A percentile compares a stretch with the other conserved stretches of the same genome.
phyloP scores from a whole-genome alignment of 306 rosid species.

The Quercus alba region DNA sequence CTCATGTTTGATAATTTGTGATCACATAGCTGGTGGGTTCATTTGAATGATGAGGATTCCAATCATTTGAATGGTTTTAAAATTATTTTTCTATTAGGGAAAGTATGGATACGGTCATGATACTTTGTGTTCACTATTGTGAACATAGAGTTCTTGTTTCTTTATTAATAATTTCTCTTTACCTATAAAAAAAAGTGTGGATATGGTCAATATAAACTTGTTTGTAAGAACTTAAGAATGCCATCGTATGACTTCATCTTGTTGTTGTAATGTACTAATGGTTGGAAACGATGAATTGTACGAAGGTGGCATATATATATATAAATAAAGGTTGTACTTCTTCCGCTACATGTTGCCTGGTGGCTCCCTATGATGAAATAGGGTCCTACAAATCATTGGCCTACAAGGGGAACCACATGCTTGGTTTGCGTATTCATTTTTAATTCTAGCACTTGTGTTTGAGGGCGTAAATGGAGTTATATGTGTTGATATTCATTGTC shows the following conservation, averaged over 20 bases:
- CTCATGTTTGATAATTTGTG: no score
- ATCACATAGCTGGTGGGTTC: no score
- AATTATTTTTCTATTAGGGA: neutral
- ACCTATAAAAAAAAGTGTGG: neutral
- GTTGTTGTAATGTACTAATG: neutral
- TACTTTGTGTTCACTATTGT: no score
- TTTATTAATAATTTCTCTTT: no score
- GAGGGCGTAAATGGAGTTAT: slow-evolving; percentile 12
- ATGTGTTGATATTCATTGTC: neutral
- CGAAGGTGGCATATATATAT: neutral
- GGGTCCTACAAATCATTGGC: neutral
- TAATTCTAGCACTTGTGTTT: neutral
- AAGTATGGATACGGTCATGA: neutral
- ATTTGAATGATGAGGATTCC: neutral
- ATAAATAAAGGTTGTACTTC: neutral
- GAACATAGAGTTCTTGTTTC: no score
- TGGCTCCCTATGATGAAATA: neutral
- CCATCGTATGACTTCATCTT: neutral
- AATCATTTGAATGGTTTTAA: neutral
- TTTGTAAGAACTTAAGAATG: neutral
- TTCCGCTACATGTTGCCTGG: neutral
- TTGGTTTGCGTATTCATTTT: neutral
- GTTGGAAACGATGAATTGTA: slow-evolving; percentile 10
- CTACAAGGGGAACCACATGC: neutral
- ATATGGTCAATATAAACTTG: neutral